Conservation (phyloP, 495 filamentous ascomycete genomes). For the Aspergillus indologenus region DNA sequence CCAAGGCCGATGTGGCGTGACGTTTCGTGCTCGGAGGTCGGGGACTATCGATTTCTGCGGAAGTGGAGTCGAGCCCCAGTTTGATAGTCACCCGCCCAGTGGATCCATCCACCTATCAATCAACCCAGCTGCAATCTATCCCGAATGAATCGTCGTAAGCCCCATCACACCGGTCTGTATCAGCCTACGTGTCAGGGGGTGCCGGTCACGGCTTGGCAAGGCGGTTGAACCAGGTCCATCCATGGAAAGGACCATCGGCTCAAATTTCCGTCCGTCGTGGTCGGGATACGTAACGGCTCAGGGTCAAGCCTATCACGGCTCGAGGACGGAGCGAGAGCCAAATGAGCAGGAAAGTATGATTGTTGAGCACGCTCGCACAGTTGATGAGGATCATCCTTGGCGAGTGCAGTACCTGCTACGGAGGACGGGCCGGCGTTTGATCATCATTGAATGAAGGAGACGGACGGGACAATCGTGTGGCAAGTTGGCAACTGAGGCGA, state of each 20-base stretch:
- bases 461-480: background rate
- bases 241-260: background rate
- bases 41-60: background rate
- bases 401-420: background rate
- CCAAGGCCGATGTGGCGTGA: background rate
- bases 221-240: background rate
- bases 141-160: constrained; percentile 8
- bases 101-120: constrained; percentile 3
- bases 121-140: background rate
- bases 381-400: constrained; percentile 2
- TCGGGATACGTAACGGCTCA: background rate
- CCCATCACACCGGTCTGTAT: background rate
- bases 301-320: background rate
- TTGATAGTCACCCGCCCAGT: constrained; percentile 1
- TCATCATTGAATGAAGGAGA: background rate
- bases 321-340: background rate
- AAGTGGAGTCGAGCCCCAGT: background rate
- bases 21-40: background rate
- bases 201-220: background rate
- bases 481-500: background rate
- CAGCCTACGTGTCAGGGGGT: background rate
- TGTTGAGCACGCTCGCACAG: background rate
- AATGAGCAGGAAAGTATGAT: background rate
- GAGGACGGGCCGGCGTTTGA: background rate
- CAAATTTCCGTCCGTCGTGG: background rate